These are phyloP conservation scores for Atalantia buxifolia DNA, from an alignment of 345 rosid species.

Conservation along the genomic window DNA sequence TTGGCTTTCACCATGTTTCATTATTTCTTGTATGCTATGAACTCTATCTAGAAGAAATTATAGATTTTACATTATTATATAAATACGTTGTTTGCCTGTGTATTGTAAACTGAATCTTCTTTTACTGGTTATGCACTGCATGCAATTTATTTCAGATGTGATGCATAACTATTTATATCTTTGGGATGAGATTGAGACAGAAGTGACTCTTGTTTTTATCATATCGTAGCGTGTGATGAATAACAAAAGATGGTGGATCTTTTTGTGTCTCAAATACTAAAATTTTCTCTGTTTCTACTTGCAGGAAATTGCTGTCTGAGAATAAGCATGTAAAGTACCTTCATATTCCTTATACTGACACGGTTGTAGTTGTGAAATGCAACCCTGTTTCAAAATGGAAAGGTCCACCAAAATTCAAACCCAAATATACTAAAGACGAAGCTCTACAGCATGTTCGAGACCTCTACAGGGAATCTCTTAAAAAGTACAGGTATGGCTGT, in stretches of 20 bases:
- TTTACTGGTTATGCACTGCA: not conserved
- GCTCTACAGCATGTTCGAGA: conserved; percentile 68
- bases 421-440: conserved; percentile 70
- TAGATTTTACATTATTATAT: not conserved
- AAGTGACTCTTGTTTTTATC: not conserved
- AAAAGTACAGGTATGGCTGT: conserved; percentile 65
- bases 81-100: not conserved
- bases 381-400: conserved; percentile 88
- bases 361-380: conserved; percentile 88
- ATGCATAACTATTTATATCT: not conserved
- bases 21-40: not conserved
- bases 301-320: conserved; percentile 76
- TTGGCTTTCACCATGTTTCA: not conserved
- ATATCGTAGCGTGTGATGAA: not conserved
- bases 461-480: conserved; percentile 64
- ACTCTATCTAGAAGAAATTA: not conserved
- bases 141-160: not conserved
- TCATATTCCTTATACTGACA: conserved; percentile 78
- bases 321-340: conserved; percentile 96
- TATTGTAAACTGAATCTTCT: not conserved
- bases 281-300: conserved; percentile 13
- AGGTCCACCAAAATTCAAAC: conserved; percentile 78
- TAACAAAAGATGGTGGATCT: not conserved
- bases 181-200: not conserved
- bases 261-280: conserved; percentile 3